Conservation (phyloP, 192 early-diverging fungal genomes). For the Coemansia sp. region DNA sequence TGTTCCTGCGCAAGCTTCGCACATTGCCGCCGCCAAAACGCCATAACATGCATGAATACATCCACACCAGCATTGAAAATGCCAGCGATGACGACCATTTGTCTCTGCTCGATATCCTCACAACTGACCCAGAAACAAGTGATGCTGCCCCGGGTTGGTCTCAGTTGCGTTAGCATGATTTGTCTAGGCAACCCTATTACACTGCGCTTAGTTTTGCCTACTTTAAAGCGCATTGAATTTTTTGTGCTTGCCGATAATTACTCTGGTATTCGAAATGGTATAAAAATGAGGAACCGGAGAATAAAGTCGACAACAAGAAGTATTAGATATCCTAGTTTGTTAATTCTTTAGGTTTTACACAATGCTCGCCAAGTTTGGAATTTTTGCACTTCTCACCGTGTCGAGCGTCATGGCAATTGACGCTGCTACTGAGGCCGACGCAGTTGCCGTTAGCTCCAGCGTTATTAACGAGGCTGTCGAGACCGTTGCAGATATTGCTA, state of each 20-base stretch:
- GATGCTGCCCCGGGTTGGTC: conserved; percentile 27
- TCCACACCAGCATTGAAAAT: conserved; percentile 2
- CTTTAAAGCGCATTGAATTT: background rate
- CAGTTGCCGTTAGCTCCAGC: background rate
- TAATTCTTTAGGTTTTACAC: background rate
- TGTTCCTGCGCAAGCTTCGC: conserved; percentile 28
- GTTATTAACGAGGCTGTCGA: background rate
- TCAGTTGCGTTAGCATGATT: background rate
- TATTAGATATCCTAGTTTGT: too few relatives aligned
- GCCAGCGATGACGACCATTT: conserved; percentile 22
- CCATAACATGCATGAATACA: conserved; percentile 16
- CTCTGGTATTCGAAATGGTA: background rate
- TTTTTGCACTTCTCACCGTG: background rate
- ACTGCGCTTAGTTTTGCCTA: background rate
- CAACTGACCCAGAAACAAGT: conserved; percentile 35
- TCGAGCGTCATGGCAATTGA: background rate
- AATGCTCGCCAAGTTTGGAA: background rate
- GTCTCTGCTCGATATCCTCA: conserved; percentile 37
- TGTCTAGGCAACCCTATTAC: too few relatives aligned
- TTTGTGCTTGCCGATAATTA: too few relatives aligned
- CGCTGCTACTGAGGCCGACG: too few relatives aligned
- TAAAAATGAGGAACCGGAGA: background rate
- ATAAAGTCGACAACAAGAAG: too few relatives aligned
- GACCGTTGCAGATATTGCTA: background rate
- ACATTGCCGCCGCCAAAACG: conserved; percentile 13